phyloP scores from a whole-genome alignment of 352 stramenopile species.

The Discostella stelligera region DNA sequence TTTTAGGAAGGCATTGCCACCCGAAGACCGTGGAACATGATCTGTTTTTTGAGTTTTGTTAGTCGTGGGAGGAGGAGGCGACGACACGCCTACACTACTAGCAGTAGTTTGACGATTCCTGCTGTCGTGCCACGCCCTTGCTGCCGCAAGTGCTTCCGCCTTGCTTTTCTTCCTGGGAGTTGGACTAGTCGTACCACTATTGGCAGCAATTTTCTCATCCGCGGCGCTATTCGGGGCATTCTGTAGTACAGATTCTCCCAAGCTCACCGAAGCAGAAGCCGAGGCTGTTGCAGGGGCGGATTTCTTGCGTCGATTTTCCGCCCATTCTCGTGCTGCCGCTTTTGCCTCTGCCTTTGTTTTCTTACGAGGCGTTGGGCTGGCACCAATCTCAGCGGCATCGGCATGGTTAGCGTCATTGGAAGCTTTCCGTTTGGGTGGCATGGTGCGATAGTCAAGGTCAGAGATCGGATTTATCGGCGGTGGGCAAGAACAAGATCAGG shows the following conservation, averaged over 20 bases:
- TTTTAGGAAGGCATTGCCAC: slow-evolving; percentile 19
- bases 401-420: background rate
- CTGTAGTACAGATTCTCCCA: background rate
- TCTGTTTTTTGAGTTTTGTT: no score
- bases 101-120: background rate
- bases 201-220: background rate
- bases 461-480: no score
- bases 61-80: background rate
- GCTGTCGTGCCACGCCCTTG: background rate
- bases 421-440: slow-evolving; percentile 1
- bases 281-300: background rate
- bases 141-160: background rate
- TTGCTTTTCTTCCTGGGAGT: background rate
- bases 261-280: background rate
- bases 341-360: background rate
- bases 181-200: background rate
- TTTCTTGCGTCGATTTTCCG: background rate
- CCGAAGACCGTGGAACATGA: background rate
- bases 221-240: background rate
- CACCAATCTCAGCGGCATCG: background rate
- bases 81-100: background rate
- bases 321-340: background rate
- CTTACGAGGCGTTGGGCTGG: slow-evolving; percentile 1
- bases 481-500: no score
- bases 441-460: background rate